Conservation (phyloP, 2,329 filamentous ascomycete species). For the Ambrosiella cleistominuta region DNA sequence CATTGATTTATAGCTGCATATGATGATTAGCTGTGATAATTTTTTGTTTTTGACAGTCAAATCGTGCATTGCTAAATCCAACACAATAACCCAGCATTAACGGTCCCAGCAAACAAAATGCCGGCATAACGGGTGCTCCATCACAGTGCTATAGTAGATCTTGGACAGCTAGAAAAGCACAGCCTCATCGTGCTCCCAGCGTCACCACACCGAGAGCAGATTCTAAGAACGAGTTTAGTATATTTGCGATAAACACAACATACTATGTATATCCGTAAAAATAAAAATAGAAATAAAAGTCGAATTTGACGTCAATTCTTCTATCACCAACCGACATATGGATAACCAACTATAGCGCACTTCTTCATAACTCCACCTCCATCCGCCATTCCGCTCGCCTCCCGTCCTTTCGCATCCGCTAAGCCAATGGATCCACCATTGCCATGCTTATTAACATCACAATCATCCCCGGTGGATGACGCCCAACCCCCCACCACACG, state of each 20-base stretch:
- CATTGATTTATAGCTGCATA: background rate
- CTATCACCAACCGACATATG: too few relatives aligned
- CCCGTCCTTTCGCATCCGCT: too few relatives aligned
- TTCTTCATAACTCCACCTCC: too few relatives aligned
- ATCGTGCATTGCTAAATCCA: background rate
- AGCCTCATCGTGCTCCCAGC: background rate
- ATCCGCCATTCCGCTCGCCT: too few relatives aligned
- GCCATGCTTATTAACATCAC: too few relatives aligned
- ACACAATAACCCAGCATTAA: background rate
- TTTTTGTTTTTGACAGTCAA: background rate
- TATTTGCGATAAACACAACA: background rate
- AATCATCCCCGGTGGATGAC: too few relatives aligned
- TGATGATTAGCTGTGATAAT: background rate
- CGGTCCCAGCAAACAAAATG: too few relatives aligned
- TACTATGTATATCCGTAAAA: background rate
- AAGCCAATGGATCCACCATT: too few relatives aligned
- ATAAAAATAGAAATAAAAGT: too few relatives aligned
- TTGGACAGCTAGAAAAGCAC: background rate
- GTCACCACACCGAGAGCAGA: background rate
- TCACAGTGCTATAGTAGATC: background rate
- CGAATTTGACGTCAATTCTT: too few relatives aligned
- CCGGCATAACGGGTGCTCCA: background rate
- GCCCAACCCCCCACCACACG: too few relatives aligned
- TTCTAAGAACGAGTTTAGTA: background rate
- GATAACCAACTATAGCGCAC: too few relatives aligned